A percentile compares a stretch with the other conserved stretches of the same genome.
Conservation (phyloP, 2,329 filamentous ascomycete genomes). For the Cytospora piceae region DNA sequence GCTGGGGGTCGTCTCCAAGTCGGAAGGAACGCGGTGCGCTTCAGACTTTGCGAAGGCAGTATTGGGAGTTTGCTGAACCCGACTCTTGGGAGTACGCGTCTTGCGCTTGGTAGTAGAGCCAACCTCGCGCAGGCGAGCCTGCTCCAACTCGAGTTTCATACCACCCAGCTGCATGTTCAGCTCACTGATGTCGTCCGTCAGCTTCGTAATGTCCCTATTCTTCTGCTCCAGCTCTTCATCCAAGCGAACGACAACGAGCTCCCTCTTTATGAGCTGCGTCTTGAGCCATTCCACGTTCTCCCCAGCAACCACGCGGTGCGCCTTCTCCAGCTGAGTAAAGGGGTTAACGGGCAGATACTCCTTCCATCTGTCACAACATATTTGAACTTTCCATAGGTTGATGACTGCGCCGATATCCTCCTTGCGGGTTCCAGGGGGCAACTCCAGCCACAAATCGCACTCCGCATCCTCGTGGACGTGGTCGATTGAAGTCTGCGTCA, state of each 20-base stretch:
- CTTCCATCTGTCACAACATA: constrained; percentile 21
- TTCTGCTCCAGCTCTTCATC: background rate
- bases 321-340: constrained; percentile 14
- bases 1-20: background rate
- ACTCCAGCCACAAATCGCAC: constrained; percentile 21
- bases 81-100: background rate
- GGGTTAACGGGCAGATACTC: constrained; percentile 7
- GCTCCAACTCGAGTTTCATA: constrained; percentile 6
- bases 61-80: constrained; percentile 1
- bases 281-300: constrained; percentile 18
- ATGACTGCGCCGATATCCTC: constrained; percentile 12
- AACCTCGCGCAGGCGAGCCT: background rate
- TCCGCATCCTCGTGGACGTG: constrained; percentile 13
- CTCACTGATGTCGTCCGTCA: background rate
- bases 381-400: constrained; percentile 6
- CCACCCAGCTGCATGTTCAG: constrained; percentile 6
- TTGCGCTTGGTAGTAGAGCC: constrained; percentile 14
- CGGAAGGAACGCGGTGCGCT: background rate
- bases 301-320: constrained; percentile 1
- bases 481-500: constrained; percentile 25
- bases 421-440: constrained; percentile 2
- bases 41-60: background rate
- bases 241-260: background rate
- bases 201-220: background rate
- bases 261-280: constrained; percentile 10